Base-by-base conservation (phyloP, 441 rosid species). In the Populus hybrid region DNA sequence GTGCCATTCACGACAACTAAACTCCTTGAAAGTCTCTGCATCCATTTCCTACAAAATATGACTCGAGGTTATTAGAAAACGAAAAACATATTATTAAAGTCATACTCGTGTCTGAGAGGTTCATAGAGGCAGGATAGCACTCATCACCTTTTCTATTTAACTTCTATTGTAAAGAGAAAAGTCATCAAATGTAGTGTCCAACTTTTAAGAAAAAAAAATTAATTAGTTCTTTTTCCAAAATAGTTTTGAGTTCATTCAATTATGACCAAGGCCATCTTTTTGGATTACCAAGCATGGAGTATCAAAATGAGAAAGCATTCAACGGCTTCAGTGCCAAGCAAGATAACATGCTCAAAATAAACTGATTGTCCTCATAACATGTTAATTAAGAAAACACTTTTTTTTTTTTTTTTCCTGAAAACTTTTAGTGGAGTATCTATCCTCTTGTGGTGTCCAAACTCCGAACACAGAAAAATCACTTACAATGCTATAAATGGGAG, bases 401-500 rank as follows among this genome's bases (percentile, higher is more conserved):
- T 42, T 40, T 38, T 28, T 28, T 28, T 28, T 42, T 40, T 38
- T 28, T 28, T 28, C 3, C 53, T 46, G 53, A 46, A 46, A 46
- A 12, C 53, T 46, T 46, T 40, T 11, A 32, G 32, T 40, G 50
- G 1, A 67, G 61, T 38, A 73, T 76, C 35, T 34, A 10, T 40
- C 18, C 32, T 80, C 14, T 32, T 30, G 4, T 2, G 7, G 34
- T 28, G 63, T 46, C 53, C 53, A 12, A 46, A 46, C 53, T 14
- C 4, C 59, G 14, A 36, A 74, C 63, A 20, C 23, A 23, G 32
- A 67, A 70, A 75, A 68, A 16, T n/a, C 35, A 84, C 96, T 91
- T 83, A 93, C 98, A 67, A 95, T 79, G 71, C 94, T 91, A 81
- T 88, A 92, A 78, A 95, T 84, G 4, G 95, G 98, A 84, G 97